Conservation (phyloP, 2,329 filamentous ascomycete species). For the Cladophialophora yegresii region DNA sequence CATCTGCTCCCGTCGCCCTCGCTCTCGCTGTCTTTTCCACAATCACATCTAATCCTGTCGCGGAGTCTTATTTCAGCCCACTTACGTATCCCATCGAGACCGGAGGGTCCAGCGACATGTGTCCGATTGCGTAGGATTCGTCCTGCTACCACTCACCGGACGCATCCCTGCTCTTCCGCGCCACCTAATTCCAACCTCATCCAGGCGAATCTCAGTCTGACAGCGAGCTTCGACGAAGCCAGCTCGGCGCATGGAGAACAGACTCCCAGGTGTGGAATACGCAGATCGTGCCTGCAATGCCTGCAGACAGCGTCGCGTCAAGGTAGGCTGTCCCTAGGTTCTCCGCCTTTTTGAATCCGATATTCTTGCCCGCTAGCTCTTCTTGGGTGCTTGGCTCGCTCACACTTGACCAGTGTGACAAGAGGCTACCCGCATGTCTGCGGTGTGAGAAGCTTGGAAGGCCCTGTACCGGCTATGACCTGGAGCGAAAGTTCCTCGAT, state of each 20-base stretch:
- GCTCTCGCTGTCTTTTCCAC: slow-evolving; percentile 12
- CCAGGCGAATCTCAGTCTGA: slow-evolving; percentile 8
- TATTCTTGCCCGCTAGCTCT: background rate
- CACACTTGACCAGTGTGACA: slow-evolving; percentile 44
- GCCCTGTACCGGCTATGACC: slow-evolving; percentile 48
- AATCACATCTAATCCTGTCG: slow-evolving; percentile 13
- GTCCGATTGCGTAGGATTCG: slow-evolving; percentile 9
- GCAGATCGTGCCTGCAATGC: slow-evolving; percentile 32
- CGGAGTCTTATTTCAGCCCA: slow-evolving; percentile 19
- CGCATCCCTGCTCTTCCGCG: background rate
- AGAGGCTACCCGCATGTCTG: slow-evolving; percentile 44
- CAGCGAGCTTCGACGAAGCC: slow-evolving; percentile 11
- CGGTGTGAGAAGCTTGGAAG: slow-evolving; percentile 44
- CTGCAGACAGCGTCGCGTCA: slow-evolving; percentile 32
- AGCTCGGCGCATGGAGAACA: slow-evolving; percentile 22
- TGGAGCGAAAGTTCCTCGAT: slow-evolving; percentile 49
- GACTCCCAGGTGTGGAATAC: slow-evolving; percentile 10
- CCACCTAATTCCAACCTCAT: slow-evolving; percentile 21
- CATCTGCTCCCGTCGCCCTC: slow-evolving; percentile 7
- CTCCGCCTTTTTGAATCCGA: background rate
- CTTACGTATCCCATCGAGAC: background rate
- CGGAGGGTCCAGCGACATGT: slow-evolving; percentile 10
- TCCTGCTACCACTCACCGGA: slow-evolving; percentile 3
- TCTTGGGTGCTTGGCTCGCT: slow-evolving; percentile 2
- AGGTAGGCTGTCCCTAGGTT: slow-evolving; percentile 20